Conservation (phyloP, 1,284 basidiomycete genomes). For the Ustilago esculenta region DNA sequence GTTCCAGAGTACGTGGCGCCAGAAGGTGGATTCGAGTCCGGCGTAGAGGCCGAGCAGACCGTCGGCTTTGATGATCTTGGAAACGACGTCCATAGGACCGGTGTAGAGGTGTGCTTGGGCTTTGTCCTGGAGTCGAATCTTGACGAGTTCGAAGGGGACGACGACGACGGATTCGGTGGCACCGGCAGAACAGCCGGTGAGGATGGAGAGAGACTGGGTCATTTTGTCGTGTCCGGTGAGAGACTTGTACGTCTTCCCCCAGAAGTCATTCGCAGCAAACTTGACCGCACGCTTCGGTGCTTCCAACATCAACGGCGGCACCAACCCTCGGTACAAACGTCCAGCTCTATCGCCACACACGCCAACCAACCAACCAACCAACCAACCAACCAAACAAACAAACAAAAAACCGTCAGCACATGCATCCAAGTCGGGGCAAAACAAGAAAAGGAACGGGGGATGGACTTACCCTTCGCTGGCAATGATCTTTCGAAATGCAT, state of each 20-base stretch:
- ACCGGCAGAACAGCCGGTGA: conserved; percentile 92
- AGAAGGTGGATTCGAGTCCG: conserved; percentile 62
- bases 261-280: conserved; percentile 89
- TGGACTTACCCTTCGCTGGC: conserved; percentile 81
- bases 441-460: neutral
- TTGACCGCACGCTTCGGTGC: conserved; percentile 98
- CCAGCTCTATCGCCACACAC: conserved; percentile 69
- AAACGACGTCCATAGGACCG: conserved; percentile 91
- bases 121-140: conserved; percentile 91
- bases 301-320: conserved; percentile 92
- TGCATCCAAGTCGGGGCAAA: neutral
- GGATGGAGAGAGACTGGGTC: conserved; percentile 83
- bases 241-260: conserved; percentile 72
- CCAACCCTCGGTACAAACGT: conserved; percentile 89
- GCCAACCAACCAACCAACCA: neutral
- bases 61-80: conserved; percentile 86
- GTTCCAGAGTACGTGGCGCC: conserved; percentile 70
- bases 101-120: conserved; percentile 81
- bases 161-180: conserved; percentile 94
- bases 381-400: neutral
- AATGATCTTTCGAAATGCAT: conserved; percentile 80
- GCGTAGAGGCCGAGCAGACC: conserved; percentile 83
- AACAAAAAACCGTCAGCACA: neutral
- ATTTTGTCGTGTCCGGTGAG: conserved; percentile 80
- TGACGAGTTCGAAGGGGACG: conserved; percentile 96